These are phyloP conservation scores for Bryoglossum gracile DNA, from an alignment of 495 filamentous ascomycete species.

Conservation along the genomic window DNA sequence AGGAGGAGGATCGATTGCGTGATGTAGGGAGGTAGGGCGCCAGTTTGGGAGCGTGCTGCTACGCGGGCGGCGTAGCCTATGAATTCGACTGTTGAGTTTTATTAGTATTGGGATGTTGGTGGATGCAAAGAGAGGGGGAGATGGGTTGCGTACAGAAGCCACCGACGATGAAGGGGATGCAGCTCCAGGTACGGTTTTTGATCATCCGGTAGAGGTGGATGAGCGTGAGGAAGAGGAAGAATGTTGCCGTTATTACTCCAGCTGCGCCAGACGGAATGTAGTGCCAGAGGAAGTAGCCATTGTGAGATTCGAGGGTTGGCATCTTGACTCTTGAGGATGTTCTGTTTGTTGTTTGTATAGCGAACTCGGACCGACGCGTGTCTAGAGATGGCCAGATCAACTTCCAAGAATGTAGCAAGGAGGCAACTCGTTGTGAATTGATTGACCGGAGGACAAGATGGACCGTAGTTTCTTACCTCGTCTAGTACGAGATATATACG, in stretches of 20 bases:
- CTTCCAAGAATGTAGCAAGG: too few species aligned
- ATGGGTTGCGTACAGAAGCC: conserved; percentile 34
- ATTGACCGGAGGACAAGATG: too few species aligned
- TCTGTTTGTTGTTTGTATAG: too few species aligned
- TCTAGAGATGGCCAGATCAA: too few species aligned
- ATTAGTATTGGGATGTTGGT: too few species aligned
- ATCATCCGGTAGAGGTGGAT: conserved; percentile 39
- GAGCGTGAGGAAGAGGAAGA: conserved; percentile 37
- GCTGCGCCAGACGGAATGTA: conserved; percentile 43
- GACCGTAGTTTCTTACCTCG: too few species aligned
- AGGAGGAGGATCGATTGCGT: conserved; percentile 39
- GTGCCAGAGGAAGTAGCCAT: conserved; percentile 13
- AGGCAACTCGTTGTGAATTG: too few species aligned
- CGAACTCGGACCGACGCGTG: too few species aligned
- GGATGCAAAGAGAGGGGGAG: conserved; percentile 16
- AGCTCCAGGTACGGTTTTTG: conserved; percentile 43
- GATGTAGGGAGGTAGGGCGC: conserved; percentile 35
- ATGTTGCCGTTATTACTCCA: conserved; percentile 39
- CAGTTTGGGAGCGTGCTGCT: conserved; percentile 29
- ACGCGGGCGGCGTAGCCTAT: conserved; percentile 37
- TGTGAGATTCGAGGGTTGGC: background rate
- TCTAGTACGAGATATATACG: too few species aligned
- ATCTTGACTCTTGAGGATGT: too few species aligned
- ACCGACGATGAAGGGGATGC: conserved; percentile 49
- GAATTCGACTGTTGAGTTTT: conserved; percentile 29